Evolutionary conservation across 441 rosid genomes (phyloP).

Genomic region (Oxalis stricta): DNA sequence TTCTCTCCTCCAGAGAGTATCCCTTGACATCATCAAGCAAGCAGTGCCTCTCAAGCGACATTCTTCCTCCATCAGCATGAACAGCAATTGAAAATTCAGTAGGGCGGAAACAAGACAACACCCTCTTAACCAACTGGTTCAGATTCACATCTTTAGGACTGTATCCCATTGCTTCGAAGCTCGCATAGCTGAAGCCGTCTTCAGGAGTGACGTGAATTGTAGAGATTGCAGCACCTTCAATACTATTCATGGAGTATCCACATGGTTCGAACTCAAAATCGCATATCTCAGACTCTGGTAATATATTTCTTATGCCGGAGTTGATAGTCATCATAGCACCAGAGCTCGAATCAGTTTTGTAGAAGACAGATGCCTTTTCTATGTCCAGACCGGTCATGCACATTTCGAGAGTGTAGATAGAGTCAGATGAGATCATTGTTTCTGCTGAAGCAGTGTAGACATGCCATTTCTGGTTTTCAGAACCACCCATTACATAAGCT

Average conservation of each 20-base stretch:
- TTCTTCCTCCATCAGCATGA: slow-evolving; percentile 14
- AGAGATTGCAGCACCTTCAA: too few species aligned
- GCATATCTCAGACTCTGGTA: too few species aligned
- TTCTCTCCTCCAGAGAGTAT: slow-evolving; percentile 15
- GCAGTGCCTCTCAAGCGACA: neutral
- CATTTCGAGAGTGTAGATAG: slow-evolving; percentile 24
- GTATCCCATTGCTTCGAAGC: too few species aligned
- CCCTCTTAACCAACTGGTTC: slow-evolving; percentile 19
- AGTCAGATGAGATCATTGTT: slow-evolving; percentile 6
- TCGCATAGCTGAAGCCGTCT: too few species aligned
- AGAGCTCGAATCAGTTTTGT: slow-evolving; percentile 11
- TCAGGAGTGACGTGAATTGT: too few species aligned
- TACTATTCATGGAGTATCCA: too few species aligned
- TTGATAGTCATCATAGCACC: slow-evolving; percentile 15
- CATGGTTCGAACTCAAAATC: too few species aligned
- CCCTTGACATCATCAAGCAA: slow-evolving; percentile 15
- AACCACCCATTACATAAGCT: slow-evolving; percentile 21
- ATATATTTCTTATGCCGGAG: slow-evolving; percentile 24
- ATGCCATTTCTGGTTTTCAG: slow-evolving; percentile 24
- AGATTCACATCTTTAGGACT: too few species aligned
- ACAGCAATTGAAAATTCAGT: slow-evolving; percentile 23
- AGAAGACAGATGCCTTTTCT: slow-evolving; percentile 19
- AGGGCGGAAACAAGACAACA: slow-evolving; percentile 23
- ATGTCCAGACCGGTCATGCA: slow-evolving; percentile 30
- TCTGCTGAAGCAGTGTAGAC: slow-evolving; percentile 26